phyloP scores from a whole-genome alignment of 2,329 filamentous ascomycete species.

The Sporothrix pallida region DNA sequence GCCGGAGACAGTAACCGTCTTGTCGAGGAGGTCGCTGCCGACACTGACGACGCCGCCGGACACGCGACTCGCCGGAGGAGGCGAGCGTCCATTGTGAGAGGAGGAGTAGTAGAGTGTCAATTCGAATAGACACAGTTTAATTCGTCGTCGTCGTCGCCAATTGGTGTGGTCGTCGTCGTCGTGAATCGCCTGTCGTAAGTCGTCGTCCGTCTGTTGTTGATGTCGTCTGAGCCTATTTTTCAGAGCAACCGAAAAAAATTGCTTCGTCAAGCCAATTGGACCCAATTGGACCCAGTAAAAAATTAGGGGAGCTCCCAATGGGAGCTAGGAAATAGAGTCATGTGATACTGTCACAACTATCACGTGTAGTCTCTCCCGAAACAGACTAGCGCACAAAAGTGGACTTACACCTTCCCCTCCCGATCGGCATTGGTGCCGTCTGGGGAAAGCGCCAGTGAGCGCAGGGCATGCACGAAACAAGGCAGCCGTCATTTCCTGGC shows the following conservation, averaged over 20 bases:
- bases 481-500: slow-evolving; percentile 1
- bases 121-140: too few relatives aligned
- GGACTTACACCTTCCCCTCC: slow-evolving; percentile 4
- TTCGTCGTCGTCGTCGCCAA: neutral
- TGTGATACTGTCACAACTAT: neutral
- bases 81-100: slow-evolving; percentile 32
- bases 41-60: slow-evolving; percentile 16
- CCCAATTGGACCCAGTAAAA: neutral
- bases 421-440: slow-evolving; percentile 15
- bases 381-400: neutral
- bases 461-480: neutral
- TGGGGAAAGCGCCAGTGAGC: neutral
- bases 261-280: neutral
- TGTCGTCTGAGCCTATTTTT: slow-evolving; percentile 17
- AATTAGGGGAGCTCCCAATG: slow-evolving; percentile 17
- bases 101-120: too few relatives aligned
- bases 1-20: neutral
- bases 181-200: slow-evolving; percentile 2
- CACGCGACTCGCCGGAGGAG: slow-evolving; percentile 35
- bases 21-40: neutral
- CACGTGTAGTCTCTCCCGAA: too few relatives aligned
- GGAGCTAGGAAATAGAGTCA: neutral
- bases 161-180: slow-evolving; percentile 1
- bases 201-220: neutral
- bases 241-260: slow-evolving; percentile 26